A percentile compares a stretch with the other conserved stretches of the same genome.
phyloP scores from a whole-genome alignment of 108 stramenopile genomes.

The Cyclotella distinguenda region DNA sequence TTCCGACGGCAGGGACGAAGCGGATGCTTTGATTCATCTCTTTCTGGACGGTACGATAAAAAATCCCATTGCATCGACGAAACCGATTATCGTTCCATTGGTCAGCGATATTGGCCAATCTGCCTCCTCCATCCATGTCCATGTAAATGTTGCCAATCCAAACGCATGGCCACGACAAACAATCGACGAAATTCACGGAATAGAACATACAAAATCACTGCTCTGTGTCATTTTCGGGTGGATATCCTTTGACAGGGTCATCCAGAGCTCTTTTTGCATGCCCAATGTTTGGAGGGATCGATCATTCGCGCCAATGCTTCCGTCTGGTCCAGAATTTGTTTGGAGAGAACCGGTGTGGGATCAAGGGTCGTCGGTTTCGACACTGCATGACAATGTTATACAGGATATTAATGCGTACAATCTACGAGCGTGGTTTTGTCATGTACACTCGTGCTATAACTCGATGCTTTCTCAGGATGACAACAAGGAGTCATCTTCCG shows the following conservation, averaged over 20 bases:
- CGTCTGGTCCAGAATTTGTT: slow-evolving; percentile 25
- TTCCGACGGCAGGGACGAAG: slow-evolving; percentile 19
- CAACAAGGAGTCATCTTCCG: slow-evolving; percentile 13
- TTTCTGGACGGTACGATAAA: slow-evolving; percentile 29
- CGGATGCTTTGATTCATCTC: slow-evolving; percentile 16
- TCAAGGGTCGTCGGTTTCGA: slow-evolving; percentile 7
- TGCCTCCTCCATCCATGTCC: slow-evolving; percentile 32
- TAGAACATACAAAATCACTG: slow-evolving; percentile 12
- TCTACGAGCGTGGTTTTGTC: slow-evolving; percentile 25
- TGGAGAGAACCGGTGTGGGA: slow-evolving; percentile 21
- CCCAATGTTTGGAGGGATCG: slow-evolving; percentile 24
- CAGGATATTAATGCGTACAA: slow-evolving; percentile 18
- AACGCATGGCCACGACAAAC: slow-evolving; percentile 25
- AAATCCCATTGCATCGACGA: slow-evolving; percentile 13
- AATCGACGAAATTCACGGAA: not conserved
- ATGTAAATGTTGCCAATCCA: slow-evolving; percentile 28
- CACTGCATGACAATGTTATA: not conserved
- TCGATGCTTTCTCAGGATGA: slow-evolving; percentile 1
- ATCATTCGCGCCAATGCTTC: slow-evolving; percentile 22
- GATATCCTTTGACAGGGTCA: slow-evolving; percentile 22
- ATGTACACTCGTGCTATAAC: slow-evolving; percentile 10
- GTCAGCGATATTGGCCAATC: slow-evolving; percentile 37
- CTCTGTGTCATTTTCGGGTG: slow-evolving; percentile 17
- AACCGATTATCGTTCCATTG: slow-evolving; percentile 19
- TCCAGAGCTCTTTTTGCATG: slow-evolving; percentile 18